phyloP scores from a whole-genome alignment of 169 alveolate species.

The Plasmodium chabaudi region DNA sequence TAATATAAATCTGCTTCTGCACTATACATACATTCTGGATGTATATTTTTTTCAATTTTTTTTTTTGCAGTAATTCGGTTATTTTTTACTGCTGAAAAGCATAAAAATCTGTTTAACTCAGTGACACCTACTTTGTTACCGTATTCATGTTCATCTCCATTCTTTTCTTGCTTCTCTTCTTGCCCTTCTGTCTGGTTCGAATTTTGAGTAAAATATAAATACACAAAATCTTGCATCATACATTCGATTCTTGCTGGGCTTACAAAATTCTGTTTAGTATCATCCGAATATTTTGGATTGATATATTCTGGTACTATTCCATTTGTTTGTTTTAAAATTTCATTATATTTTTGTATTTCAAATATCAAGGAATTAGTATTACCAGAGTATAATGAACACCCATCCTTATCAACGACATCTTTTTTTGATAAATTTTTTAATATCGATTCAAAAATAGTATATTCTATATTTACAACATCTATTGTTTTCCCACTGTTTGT shows the following conservation, averaged over 20 bases:
- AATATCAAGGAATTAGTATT: constrained; percentile 89
- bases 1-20: constrained; percentile 89
- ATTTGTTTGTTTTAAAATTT: constrained; percentile 86
- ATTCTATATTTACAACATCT: constrained; percentile 90
- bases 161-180: neutral
- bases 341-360: constrained; percentile 85
- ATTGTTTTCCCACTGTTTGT: constrained; percentile 79
- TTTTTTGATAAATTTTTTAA: constrained; percentile 85
- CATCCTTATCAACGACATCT: constrained; percentile 85
- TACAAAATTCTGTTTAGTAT: constrained; percentile 87
- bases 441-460: constrained; percentile 89
- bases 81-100: constrained; percentile 91
- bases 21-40: constrained; percentile 87
- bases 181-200: neutral
- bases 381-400: constrained; percentile 92
- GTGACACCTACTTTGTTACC: constrained; percentile 87
- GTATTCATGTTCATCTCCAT: neutral
- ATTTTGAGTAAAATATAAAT: constrained; percentile 63
- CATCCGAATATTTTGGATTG: constrained; percentile 94
- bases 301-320: constrained; percentile 95
- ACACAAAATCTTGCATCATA: constrained; percentile 92
- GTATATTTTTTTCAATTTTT: constrained; percentile 79
- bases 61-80: constrained; percentile 84
- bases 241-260: constrained; percentile 93
- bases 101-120: constrained; percentile 85